Percentiles rank a stretch among this genome's conserved stretches.
Evolutionary conservation across 2,329 filamentous ascomycete genomes (phyloP).

Genomic region (Chrysosporium queenslandicum): DNA sequence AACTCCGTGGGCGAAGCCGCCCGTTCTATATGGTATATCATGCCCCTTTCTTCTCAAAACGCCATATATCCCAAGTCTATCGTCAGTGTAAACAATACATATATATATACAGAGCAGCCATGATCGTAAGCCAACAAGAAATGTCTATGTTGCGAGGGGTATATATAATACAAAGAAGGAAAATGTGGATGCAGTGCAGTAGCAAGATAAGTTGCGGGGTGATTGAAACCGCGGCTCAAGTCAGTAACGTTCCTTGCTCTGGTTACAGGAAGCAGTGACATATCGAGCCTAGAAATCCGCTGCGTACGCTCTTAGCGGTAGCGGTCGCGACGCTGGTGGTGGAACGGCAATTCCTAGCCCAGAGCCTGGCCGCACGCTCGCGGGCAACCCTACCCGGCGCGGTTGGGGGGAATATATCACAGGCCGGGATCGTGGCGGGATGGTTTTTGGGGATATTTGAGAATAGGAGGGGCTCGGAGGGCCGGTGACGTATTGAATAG

Average conservation of each 20-base stretch:
- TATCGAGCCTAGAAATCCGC: neutral
- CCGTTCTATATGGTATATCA: too few relatives aligned
- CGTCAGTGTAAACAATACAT: too few relatives aligned
- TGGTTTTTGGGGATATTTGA: conserved; percentile 3
- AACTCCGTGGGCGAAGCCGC: too few relatives aligned
- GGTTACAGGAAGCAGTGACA: neutral
- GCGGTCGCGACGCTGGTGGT: neutral
- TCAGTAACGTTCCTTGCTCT: too few relatives aligned
- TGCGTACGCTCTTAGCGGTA: conserved; percentile 5
- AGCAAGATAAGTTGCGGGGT: neutral
- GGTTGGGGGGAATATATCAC: conserved; percentile 4
- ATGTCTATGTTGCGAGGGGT: too few relatives aligned
- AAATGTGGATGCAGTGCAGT: neutral
- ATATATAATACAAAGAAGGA: too few relatives aligned
- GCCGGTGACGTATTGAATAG: neutral
- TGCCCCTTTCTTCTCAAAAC: too few relatives aligned
- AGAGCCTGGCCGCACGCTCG: neutral
- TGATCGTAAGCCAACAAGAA: too few relatives aligned
- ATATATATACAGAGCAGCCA: too few relatives aligned
- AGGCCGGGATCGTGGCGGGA: neutral
- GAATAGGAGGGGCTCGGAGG: conserved; percentile 2
- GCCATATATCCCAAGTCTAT: too few relatives aligned
- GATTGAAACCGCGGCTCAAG: too few relatives aligned
- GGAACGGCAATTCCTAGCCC: conserved; percentile 1
- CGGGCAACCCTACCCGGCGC: neutral